Conservation (phyloP, 768 basidiomycete species). For the Terana coerulea region DNA sequence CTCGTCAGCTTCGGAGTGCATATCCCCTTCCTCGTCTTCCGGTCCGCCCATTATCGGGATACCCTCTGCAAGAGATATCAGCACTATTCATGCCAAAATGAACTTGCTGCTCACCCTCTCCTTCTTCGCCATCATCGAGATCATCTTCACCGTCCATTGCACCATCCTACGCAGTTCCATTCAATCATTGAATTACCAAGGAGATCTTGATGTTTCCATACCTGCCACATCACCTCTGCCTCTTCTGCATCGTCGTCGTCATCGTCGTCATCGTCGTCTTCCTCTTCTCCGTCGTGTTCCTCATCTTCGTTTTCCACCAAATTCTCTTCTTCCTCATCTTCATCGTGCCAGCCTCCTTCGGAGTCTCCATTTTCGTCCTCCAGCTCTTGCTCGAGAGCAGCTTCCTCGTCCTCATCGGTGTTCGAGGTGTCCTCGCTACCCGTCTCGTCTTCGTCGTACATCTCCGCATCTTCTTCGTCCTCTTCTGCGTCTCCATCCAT, state of each 20-base stretch:
- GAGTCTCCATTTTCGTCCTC: conserved; percentile 55
- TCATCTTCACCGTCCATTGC: conserved; percentile 35
- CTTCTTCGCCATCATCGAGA: conserved; percentile 53
- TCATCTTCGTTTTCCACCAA: conserved; percentile 43
- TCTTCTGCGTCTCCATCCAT: conserved; percentile 83
- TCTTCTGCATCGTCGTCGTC: conserved; percentile 39
- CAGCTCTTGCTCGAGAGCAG: conserved; percentile 63
- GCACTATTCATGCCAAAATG: neutral
- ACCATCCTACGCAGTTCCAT: conserved; percentile 25
- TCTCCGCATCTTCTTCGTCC: conserved; percentile 80
- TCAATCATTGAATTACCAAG: neutral
- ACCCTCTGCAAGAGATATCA: conserved; percentile 16
- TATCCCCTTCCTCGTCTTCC: conserved; percentile 28
- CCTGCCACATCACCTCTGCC: conserved; percentile 41
- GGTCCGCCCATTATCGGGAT: conserved; percentile 27
- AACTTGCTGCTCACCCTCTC: conserved; percentile 45
- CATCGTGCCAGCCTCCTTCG: conserved; percentile 59
- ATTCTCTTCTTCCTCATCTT: conserved; percentile 66
- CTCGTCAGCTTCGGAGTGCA: conserved; percentile 30
- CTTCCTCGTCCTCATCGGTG: conserved; percentile 69
- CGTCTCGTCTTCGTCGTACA: conserved; percentile 83
- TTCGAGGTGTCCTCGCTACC: conserved; percentile 80
- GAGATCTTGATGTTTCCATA: conserved; percentile 17
- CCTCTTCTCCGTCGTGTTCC: conserved; percentile 32
- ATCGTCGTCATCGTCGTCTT: conserved; percentile 31